Base-by-base conservation (phyloP, 2,329 filamentous ascomycete species). In the Fusarium luffae region DNA sequence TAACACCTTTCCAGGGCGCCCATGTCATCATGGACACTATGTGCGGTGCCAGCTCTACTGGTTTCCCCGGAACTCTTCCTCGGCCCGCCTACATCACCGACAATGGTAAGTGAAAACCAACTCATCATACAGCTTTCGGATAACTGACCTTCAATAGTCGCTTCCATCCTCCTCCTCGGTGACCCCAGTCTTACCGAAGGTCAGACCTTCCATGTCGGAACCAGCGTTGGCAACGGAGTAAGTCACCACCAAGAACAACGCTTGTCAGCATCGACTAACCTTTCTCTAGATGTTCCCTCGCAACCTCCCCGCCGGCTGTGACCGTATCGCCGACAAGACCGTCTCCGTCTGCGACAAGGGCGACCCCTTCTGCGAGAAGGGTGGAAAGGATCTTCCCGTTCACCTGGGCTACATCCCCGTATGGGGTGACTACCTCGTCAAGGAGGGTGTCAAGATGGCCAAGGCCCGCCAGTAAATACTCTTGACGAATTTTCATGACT, bases 361-460 rank as follows among this genome's bases (percentile, higher is more conserved):
- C 1, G 70, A 73, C 1, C 58, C 68, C 0, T 73, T 71, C 46
- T 73, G 70, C 3, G 68, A 73, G 18, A 60, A 56, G 7, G 68
- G 68, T 10, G 62, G 69, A 2, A 47, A 61, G 11, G 44, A 69
- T 6, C 42, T 73, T 2, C 14, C 23, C 0, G 70, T 71, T 1
- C 70, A 73, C 37, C 27, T 73, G 37, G 49, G 51, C 44, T 73
- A 73, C 16, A 64, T 71, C 13, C 34, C 51, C 16, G 37, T 51
- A 21, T 73, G 59, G 34, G 68, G 58, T 46, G 68, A 77, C 7
- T 78, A 59, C 74, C 73, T 48, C 1, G 47, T 75, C 50, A 76
- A 74, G 28, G 76, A 76, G 55, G 76, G 73, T 11, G 77, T 78
- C 71, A 63, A 49, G 68, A 25, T 51, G 32, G 69, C 2, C 30